phyloP scores from a whole-genome alignment of 2,329 filamentous ascomycete genomes.

The Colletotrichum sp. region DNA sequence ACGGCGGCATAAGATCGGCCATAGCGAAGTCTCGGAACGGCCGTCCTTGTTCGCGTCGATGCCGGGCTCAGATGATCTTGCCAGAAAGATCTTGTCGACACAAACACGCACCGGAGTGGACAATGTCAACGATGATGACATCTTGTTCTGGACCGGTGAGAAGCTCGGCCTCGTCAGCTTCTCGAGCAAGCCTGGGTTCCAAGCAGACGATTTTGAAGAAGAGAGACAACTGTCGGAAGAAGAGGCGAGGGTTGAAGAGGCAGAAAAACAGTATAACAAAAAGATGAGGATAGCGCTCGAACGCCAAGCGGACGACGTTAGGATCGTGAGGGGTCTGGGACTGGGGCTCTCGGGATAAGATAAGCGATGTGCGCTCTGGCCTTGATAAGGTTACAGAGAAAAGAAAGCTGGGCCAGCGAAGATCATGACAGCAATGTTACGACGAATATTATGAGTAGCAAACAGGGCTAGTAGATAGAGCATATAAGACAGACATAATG shows the following conservation, averaged over 20 bases:
- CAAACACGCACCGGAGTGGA: constrained; percentile 35
- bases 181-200: constrained; percentile 55
- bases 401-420: background rate
- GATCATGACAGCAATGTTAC: background rate
- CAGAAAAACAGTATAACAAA: constrained; percentile 67
- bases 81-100: constrained; percentile 78
- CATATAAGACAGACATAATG: background rate
- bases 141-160: constrained; percentile 89
- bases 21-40: constrained; percentile 52
- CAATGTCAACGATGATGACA: constrained; percentile 63
- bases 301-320: constrained; percentile 78
- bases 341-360: constrained; percentile 6
- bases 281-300: constrained; percentile 78
- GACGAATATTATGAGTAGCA: background rate
- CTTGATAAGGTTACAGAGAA: background rate
- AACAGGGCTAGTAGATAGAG: background rate
- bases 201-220: constrained; percentile 56
- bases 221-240: constrained; percentile 46
- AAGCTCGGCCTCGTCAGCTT: constrained; percentile 76
- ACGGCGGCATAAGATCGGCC: constrained; percentile 58
- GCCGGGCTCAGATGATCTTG: constrained; percentile 71
- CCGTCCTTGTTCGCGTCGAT: constrained; percentile 57
- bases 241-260: constrained; percentile 54
- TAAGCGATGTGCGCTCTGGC: background rate
- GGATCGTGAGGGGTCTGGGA: constrained; percentile 72